Base-by-base conservation (phyloP, 345 rosid genomes). In the Citrus maxima region DNA sequence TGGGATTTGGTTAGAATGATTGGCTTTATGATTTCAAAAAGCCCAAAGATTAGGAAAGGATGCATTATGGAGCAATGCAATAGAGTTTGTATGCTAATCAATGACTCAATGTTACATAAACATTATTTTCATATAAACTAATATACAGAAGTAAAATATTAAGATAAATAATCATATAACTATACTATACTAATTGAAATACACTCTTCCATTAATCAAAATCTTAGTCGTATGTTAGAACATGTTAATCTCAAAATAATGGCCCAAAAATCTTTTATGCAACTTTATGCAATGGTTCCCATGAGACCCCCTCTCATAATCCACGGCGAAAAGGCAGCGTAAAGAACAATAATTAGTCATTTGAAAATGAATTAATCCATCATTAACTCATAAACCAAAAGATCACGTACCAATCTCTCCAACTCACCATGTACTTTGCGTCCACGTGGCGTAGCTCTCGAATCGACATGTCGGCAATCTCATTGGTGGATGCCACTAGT, bases 1-100 rank as follows among this genome's bases (percentile, higher is more conserved):
- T 62, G 65, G 74, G 60, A 70, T 73, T 73, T 61, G 51, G 64
- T 74, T 24, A 58, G 42, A 77, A 82, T 85, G 37, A 67, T 54
- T 76, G 55, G 66, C 60, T 80, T 78, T 55, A 34, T 27, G n/a
- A 64, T 30, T 49, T 28, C 32, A 37, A 42, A 82, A 75, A 63
- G 16, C 70, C 71, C 27, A 13, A 30, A 64, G 30, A 64, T 28
- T 64, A 4, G 78, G 64, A 28, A 10, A 40, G n/a, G 34, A 32
- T 46, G 19, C 19, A 46, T 46, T 3, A 13, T 42, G 51, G 16
- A 42, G 51, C 51, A 12, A 3, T 42, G 51, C 0, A 42, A 42
- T 42, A 12, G 51, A 42, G 51, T 3, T 12, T 42, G 51, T 12
- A 13, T 46, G 16, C 51, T 46, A 46, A 46, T 46, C 51, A 46